phyloP scores from a whole-genome alignment of 108 stramenopile genomes.

The Nitzschia sp. region DNA sequence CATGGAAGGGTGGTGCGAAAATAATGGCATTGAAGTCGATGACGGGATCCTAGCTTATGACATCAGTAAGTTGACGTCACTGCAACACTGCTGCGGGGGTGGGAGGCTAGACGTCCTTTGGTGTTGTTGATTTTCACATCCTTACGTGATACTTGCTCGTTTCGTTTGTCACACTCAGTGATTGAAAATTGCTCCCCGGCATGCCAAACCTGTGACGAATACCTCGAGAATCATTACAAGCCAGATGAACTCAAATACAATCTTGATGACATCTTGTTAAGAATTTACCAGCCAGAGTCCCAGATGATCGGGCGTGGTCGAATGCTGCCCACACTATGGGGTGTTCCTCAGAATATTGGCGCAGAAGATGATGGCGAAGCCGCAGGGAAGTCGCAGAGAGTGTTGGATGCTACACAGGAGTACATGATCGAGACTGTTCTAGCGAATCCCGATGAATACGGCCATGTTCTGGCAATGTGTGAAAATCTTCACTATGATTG shows the following conservation, averaged over 20 bases:
- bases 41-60: too few relatives aligned
- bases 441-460: neutral
- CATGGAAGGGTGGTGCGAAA: too few relatives aligned
- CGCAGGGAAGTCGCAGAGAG: conserved; percentile 34
- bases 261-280: neutral
- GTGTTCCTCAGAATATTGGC: conserved; percentile 10
- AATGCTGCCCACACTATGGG: neutral
- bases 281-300: neutral
- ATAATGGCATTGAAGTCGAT: too few relatives aligned
- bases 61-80: too few relatives aligned
- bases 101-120: too few relatives aligned
- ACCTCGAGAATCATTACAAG: neutral
- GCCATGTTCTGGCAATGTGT: neutral
- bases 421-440: neutral
- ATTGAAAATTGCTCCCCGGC: neutral
- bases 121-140: neutral
- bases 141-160: neutral
- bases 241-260: neutral
- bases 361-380: neutral
- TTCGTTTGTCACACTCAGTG: too few relatives aligned
- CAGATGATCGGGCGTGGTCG: neutral
- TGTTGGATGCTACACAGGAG: neutral
- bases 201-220: neutral
- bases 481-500: conserved; percentile 52
- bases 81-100: too few relatives aligned